Evolutionary conservation across 106 monocot genomes (phyloP).

Genomic region (Dendrobium catenatum): DNA sequence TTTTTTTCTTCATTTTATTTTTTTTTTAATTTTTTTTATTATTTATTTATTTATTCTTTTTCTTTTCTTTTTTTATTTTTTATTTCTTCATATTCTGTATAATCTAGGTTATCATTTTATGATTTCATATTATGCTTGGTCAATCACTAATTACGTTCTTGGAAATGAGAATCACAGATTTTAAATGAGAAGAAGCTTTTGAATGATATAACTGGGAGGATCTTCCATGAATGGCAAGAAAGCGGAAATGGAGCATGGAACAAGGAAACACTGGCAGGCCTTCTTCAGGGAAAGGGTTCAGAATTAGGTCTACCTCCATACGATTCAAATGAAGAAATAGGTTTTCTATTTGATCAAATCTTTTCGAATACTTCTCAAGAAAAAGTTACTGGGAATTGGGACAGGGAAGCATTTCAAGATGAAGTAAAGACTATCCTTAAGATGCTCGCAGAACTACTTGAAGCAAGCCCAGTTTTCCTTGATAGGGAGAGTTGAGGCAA

Average conservation of each 20-base stretch:
- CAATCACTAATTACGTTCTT: background rate
- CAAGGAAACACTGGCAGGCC: slow-evolving; percentile 16
- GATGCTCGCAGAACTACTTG: slow-evolving; percentile 33
- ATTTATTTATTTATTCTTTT: too few species aligned
- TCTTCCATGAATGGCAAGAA: slow-evolving; percentile 28
- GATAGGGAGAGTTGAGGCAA: slow-evolving; percentile 26
- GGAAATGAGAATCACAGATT: slow-evolving; percentile 19
- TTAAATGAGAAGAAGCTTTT: slow-evolving; percentile 23
- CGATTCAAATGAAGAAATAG: slow-evolving; percentile 29
- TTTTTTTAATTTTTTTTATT: too few species aligned
- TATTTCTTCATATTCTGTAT: too few species aligned
- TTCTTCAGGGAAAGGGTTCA: slow-evolving; percentile 30
- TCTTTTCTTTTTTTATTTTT: too few species aligned
- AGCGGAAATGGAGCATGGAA: slow-evolving; percentile 10
- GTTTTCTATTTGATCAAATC: slow-evolving; percentile 37
- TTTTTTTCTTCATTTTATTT: too few species aligned
- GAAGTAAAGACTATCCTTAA: slow-evolving; percentile 22
- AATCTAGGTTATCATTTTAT: background rate
- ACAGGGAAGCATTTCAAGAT: slow-evolving; percentile 21
- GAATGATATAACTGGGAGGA: slow-evolving; percentile 12
- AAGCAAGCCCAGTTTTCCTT: slow-evolving; percentile 36
- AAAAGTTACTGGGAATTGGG: slow-evolving; percentile 11
- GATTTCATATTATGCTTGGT: background rate
- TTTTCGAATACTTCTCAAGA: slow-evolving; percentile 17
- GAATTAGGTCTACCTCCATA: slow-evolving; percentile 34